phyloP scores from a whole-genome alignment of 129 eudicot species.

The Arctium minus region DNA sequence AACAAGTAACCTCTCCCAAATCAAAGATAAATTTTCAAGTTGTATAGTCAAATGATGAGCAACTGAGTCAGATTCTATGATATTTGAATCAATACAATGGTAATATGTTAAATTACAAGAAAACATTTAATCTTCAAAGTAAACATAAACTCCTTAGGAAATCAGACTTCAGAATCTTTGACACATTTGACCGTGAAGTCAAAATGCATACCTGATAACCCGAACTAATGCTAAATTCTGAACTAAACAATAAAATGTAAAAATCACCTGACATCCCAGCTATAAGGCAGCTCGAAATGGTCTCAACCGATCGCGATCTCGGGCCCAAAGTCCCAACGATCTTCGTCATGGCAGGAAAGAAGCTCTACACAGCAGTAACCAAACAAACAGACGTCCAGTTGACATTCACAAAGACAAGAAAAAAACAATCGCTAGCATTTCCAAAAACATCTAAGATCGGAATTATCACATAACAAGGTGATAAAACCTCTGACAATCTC shows the following conservation, averaged over 20 bases:
- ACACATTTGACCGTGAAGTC: conserved; percentile 6
- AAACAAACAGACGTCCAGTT: neutral
- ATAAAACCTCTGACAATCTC: neutral
- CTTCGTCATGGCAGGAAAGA: conserved; percentile 83
- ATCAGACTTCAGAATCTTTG: conserved; percentile 1
- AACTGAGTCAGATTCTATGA: neutral
- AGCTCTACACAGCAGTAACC: conserved; percentile 41
- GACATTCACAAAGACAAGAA: neutral
- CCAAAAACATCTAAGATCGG: neutral
- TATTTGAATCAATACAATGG: neutral
- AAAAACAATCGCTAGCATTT: neutral
- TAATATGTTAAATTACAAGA: neutral
- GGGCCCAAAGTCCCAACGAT: conserved; percentile 79
- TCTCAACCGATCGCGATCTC: conserved; percentile 66
- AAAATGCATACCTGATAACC: conserved; percentile 4
- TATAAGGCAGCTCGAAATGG: conserved; percentile 62
- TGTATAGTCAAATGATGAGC: neutral
- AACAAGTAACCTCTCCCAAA: neutral
- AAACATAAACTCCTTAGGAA: neutral
- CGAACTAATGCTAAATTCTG: neutral
- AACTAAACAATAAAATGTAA: neutral
- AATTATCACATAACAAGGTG: neutral
- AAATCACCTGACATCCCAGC: conserved; percentile 84
- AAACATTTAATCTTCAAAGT: neutral
- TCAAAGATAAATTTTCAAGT: neutral